These are phyloP conservation scores for Penicillium sp. DNA, from an alignment of 2,329 filamentous ascomycete species.

Conservation along the genomic window DNA sequence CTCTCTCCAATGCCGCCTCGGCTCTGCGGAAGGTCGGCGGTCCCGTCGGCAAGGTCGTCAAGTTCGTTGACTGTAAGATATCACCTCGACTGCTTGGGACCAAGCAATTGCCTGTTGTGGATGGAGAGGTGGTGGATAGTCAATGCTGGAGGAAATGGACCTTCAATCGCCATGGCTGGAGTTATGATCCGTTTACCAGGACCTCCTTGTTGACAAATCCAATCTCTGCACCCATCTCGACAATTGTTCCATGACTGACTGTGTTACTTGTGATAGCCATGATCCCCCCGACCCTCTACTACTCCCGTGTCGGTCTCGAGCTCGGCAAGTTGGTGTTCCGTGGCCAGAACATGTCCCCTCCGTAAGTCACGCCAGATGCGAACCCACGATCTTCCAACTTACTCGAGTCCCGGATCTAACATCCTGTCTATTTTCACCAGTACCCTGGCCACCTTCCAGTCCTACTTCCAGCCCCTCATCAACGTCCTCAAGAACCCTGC, in stretches of 20 bases:
- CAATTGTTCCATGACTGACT: conserved; percentile 27
- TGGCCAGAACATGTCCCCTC: conserved; percentile 88
- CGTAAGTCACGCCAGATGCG: conserved; percentile 65
- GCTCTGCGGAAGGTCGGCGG: conserved; percentile 78
- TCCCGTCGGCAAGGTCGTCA: conserved; percentile 75
- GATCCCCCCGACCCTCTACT: conserved; percentile 86
- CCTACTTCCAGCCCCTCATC: conserved; percentile 76
- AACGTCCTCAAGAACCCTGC: conserved; percentile 72
- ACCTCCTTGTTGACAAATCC: conserved; percentile 22
- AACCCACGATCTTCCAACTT: background rate
- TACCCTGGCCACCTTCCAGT: conserved; percentile 77
- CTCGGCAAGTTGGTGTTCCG: conserved; percentile 83
- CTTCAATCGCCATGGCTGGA: conserved; percentile 5
- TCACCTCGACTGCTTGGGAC: conserved; percentile 3
- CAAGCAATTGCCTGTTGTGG: background rate
- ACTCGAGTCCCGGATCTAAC: conserved; percentile 2
- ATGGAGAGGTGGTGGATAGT: conserved; percentile 1
- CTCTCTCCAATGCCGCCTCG: conserved; percentile 70
- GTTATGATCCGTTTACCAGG: background rate
- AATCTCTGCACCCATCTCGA: background rate
- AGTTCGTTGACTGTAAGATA: conserved; percentile 80
- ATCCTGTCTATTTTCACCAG: conserved; percentile 49
- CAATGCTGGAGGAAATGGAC: background rate
- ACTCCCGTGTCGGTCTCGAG: conserved; percentile 85
- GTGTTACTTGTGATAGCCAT: conserved; percentile 61